phyloP scores from a whole-genome alignment of 495 filamentous ascomycete genomes.

The Neurospora sublineolata region DNA sequence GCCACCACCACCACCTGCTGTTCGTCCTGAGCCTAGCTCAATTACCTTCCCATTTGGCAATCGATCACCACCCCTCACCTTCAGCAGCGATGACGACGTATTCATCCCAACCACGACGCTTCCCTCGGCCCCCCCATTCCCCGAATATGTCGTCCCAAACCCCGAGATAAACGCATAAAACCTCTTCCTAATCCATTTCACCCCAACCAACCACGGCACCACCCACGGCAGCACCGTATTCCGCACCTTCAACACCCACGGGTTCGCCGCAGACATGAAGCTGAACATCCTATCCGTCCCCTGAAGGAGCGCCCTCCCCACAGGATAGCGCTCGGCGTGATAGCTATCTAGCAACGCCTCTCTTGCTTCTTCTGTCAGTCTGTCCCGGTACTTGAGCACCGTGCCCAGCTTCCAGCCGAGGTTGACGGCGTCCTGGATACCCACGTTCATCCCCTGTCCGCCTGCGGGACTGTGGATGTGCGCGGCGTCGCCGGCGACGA shows the following conservation, averaged over 20 bases:
- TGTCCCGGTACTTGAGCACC: conserved; percentile 12
- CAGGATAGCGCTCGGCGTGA: conserved; percentile 25
- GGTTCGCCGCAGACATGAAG: conserved; percentile 23
- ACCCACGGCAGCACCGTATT: conserved; percentile 24
- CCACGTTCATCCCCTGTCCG: conserved; percentile 51
- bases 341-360: conserved; percentile 26
- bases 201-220: conserved; percentile 21
- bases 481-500: conserved; percentile 47
- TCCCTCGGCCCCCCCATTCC: conserved; percentile 8
- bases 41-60: conserved; percentile 19
- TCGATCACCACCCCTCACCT: conserved; percentile 24
- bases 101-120: neutral
- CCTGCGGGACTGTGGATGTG: conserved; percentile 48
- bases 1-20: neutral
- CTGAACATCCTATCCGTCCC: conserved; percentile 27
- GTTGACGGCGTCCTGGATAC: conserved; percentile 48
- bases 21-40: neutral
- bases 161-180: conserved; percentile 27
- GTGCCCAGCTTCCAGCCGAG: conserved; percentile 45
- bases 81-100: neutral
- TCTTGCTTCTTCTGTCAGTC: conserved; percentile 1
- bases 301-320: conserved; percentile 24
- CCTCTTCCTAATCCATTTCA: conserved; percentile 4
- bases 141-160: conserved; percentile 22
- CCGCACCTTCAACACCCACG: conserved; percentile 18